Conservation (phyloP, 2,329 filamentous ascomycete genomes). For the Coleophoma eucalyptorum region DNA sequence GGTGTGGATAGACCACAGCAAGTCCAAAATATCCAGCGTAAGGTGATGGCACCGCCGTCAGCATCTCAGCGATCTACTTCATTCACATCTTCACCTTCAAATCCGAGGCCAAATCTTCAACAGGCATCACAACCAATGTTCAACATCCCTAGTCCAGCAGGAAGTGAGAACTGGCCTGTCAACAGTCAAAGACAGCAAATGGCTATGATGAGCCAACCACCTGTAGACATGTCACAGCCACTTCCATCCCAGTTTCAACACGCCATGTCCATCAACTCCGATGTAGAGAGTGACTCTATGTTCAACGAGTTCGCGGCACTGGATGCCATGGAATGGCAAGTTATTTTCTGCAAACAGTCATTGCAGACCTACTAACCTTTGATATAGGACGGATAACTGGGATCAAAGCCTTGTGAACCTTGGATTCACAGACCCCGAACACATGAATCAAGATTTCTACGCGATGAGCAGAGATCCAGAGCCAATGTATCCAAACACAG, state of each 20-base stretch:
- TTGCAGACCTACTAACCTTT: slow-evolving; percentile 8
- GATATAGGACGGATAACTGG: slow-evolving; percentile 24
- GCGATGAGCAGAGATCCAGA: slow-evolving; percentile 26
- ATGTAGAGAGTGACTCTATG: slow-evolving; percentile 38
- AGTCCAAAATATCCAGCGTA: slow-evolving; percentile 2
- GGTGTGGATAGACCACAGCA: slow-evolving; percentile 4
- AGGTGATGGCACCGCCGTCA: slow-evolving; percentile 4
- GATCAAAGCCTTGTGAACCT: slow-evolving; percentile 29
- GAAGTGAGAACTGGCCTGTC: background rate
- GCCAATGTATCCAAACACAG: slow-evolving; percentile 22
- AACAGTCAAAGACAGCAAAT: background rate
- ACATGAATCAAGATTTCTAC: slow-evolving; percentile 29
- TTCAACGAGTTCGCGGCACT: slow-evolving; percentile 56
- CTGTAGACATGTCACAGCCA: slow-evolving; percentile 5
- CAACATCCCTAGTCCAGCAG: background rate
- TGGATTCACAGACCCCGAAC: slow-evolving; percentile 28
- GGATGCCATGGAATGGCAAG: slow-evolving; percentile 45
- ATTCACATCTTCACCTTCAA: background rate
- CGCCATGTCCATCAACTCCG: slow-evolving; percentile 17
- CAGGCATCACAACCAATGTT: background rate
- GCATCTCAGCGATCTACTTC: background rate
- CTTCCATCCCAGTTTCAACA: slow-evolving; percentile 12
- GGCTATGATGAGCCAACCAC: background rate
- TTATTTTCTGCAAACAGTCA: background rate
- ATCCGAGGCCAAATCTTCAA: background rate